phyloP scores from a whole-genome alignment of 2,329 filamentous ascomycete genomes.

The Neopestalotiopsis rosae region DNA sequence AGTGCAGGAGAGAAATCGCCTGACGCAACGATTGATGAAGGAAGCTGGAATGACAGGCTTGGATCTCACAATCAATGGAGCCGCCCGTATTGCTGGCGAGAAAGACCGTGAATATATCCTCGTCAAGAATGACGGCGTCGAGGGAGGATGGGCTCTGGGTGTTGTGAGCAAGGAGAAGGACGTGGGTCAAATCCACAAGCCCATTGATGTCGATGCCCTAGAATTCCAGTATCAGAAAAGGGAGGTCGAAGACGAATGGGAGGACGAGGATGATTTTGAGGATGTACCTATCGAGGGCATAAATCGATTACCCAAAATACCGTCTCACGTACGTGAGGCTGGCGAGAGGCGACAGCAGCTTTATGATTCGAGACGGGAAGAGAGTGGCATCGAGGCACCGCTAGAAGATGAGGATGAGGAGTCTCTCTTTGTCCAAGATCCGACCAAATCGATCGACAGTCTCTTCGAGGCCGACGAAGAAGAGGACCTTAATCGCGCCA shows the following conservation, averaged over 20 bases:
- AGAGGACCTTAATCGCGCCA: constrained; percentile 77
- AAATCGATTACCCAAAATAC: constrained; percentile 78
- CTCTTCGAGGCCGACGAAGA: constrained; percentile 42
- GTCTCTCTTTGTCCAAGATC: constrained; percentile 59
- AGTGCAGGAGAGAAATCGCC: constrained; percentile 88
- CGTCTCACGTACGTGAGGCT: constrained; percentile 30
- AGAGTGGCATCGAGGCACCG: constrained; percentile 19
- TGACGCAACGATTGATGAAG: constrained; percentile 94
- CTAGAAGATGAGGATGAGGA: constrained; percentile 51
- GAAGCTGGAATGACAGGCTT: constrained; percentile 87
- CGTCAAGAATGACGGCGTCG: constrained; percentile 92
- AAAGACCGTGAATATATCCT: constrained; percentile 93
- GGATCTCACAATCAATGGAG: constrained; percentile 71
- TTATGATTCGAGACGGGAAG: constrained; percentile 25
- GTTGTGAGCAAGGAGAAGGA: constrained; percentile 89
- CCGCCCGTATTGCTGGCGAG: constrained; percentile 78
- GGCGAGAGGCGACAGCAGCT: constrained; percentile 34
- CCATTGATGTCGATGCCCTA: constrained; percentile 85
- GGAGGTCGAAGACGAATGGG: constrained; percentile 62
- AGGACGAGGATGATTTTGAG: constrained; percentile 81
- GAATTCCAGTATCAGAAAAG: constrained; percentile 61
- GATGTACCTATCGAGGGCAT: constrained; percentile 91
- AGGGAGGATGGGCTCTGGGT: constrained; percentile 94
- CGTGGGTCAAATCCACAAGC: constrained; percentile 79
- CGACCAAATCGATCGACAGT: constrained; percentile 23